Base-by-base conservation (phyloP, 1,139 yeast species). In the Pneumocystis jirovecii region DNA sequence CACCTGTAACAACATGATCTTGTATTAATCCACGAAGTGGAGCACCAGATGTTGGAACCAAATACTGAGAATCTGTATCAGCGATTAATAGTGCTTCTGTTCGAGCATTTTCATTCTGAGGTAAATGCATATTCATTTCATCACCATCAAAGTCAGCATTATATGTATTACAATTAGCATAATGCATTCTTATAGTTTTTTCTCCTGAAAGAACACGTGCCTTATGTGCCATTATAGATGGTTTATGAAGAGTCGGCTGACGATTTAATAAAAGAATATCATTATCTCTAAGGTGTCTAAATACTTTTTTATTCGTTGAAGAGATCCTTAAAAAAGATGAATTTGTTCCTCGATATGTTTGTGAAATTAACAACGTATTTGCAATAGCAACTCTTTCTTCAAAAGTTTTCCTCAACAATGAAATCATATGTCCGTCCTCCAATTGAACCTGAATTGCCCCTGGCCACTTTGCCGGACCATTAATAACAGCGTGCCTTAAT, bases 111-210 rank as follows among this genome's bases (percentile, higher is more conserved):
- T 93, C 97, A 76, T 89, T 91, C 79, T 95, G 99, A 40, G 99
- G 99, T 81, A 95, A 93, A 79, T 95, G 99, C 97, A 95, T 87
- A 76, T 95, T 95, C 99, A 95, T 95, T 80, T 95, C 99, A 78
- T 95, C 99, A 80, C 99, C 99, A 79, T 95, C 99, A 73, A 95
- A 95, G 83, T 95, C 99, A 60, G 98, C 98, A 76, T 93, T 95
- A 78, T 90, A 90, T 65, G 98, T 97, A 79, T 97, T 97, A 63
- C 98, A 95, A 76, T 95, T 95, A 71, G 99, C 98, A 76, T 95
- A 95, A 77, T 95, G 99, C 76, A 95, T 81, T 75, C 99, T 84
- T 72, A 95, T 81, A 3, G 98, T 95, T 80, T 95, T 95, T 75
- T 95, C 98, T 68, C 96, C 96, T 2, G 97, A 98, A 72, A 95